Conservation (phyloP, 495 filamentous ascomycete species). For the Lasiosphaeris hirsuta region DNA sequence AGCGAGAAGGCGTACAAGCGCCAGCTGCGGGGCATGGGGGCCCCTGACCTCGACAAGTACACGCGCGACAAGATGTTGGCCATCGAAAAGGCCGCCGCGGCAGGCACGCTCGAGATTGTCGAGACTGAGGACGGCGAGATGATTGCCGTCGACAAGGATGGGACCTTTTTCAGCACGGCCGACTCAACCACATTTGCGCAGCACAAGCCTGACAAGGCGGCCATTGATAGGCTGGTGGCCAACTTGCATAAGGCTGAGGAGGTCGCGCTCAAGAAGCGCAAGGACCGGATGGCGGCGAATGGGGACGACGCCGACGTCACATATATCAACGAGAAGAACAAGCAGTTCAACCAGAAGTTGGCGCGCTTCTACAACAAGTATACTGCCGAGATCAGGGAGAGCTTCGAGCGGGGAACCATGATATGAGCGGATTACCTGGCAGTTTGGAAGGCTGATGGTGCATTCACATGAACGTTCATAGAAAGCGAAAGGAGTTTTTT, state of each 20-base stretch:
- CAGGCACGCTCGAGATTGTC: constrained; percentile 82
- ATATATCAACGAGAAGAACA: constrained; percentile 99
- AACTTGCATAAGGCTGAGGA: constrained; percentile 90
- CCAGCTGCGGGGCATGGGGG: constrained; percentile 69
- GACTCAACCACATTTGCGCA: constrained; percentile 77
- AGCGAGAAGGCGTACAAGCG: constrained; percentile 90
- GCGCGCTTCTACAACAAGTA: constrained; percentile 97
- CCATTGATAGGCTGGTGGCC: constrained; percentile 82
- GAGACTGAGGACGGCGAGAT: constrained; percentile 93
- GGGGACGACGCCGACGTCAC: constrained; percentile 84
- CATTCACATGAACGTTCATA: constrained; percentile 1
- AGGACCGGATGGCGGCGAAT: constrained; percentile 69
- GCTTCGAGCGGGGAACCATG: constrained; percentile 94
- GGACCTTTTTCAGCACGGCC: constrained; percentile 82
- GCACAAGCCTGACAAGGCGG: constrained; percentile 83
- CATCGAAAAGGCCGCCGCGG: constrained; percentile 75
- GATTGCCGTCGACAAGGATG: constrained; percentile 86
- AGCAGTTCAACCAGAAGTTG: constrained; percentile 98
- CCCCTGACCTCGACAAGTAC: constrained; percentile 72
- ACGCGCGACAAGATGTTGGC: constrained; percentile 79
- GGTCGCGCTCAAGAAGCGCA: constrained; percentile 74
- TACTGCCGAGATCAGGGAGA: constrained; percentile 93
- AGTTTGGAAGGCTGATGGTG: neutral
- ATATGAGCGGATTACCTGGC: constrained; percentile 42
- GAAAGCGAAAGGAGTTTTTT: constrained; percentile 1